Evolutionary conservation across 768 basidiomycete genomes (phyloP).

Genomic region (Serpula lacrymans): DNA sequence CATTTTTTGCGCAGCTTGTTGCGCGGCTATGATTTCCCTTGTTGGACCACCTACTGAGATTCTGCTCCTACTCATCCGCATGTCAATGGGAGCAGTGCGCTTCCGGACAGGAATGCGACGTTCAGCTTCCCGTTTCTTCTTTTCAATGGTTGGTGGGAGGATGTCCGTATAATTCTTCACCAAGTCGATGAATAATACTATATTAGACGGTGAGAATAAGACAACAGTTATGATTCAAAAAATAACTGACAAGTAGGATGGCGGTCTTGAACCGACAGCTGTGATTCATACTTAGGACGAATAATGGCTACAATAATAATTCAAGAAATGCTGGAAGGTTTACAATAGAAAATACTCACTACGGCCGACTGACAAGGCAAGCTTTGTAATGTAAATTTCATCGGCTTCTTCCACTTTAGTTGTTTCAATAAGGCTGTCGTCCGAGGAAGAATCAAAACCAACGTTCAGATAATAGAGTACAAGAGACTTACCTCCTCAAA

Average conservation of each 20-base stretch:
- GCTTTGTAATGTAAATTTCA: constrained; percentile 82
- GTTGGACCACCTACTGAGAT: constrained; percentile 71
- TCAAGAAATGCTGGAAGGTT: not conserved
- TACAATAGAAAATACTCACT: constrained; percentile 51
- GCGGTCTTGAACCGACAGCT: constrained; percentile 88
- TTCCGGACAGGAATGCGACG: constrained; percentile 81
- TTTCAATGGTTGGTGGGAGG: constrained; percentile 76
- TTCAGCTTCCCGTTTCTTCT: constrained; percentile 85
- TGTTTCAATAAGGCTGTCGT: constrained; percentile 57
- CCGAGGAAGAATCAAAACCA: constrained; percentile 7
- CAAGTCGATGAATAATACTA: constrained; percentile 84
- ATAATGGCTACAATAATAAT: constrained; percentile 55
- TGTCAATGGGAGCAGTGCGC: constrained; percentile 83
- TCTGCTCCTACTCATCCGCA: constrained; percentile 78
- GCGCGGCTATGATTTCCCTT: constrained; percentile 67
- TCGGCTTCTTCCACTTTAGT: constrained; percentile 70
- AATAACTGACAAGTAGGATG: constrained; percentile 66
- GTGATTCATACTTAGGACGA: constrained; percentile 77
- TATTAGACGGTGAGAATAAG: not conserved
- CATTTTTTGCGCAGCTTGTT: constrained; percentile 59
- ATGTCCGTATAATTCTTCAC: constrained; percentile 70
- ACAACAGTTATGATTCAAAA: not conserved
- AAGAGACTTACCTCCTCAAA: constrained; percentile 55
- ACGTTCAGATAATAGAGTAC: not conserved
- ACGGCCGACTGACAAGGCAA: constrained; percentile 84